These are phyloP conservation scores for Neofusicoccum kwambonambiense DNA, from an alignment of 2,329 filamentous ascomycete species.

Conservation along the genomic window DNA sequence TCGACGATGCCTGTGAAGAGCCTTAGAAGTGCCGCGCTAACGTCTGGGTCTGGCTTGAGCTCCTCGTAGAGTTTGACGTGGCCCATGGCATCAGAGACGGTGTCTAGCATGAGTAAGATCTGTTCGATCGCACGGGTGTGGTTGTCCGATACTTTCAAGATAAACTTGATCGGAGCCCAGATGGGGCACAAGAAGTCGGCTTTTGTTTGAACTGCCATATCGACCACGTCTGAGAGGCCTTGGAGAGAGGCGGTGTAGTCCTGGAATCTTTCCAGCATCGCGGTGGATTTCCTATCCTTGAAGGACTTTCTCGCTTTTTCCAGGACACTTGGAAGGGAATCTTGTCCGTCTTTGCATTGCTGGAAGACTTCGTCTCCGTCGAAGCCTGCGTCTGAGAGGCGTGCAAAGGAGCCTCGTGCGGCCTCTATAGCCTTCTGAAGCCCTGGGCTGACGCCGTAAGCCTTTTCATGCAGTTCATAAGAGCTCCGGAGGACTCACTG, in stretches of 20 bases:
- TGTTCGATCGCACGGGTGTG: background rate
- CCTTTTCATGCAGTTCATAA: too few species aligned
- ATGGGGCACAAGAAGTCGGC: conserved; percentile 7
- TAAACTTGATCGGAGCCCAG: conserved; percentile 14
- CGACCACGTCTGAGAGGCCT: background rate
- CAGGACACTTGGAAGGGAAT: background rate
- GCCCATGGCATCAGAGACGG: background rate
- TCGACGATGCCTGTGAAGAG: conserved; percentile 4
- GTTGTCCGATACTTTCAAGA: background rate
- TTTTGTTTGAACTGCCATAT: conserved; percentile 3
- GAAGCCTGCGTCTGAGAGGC: background rate
- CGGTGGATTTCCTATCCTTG: background rate
- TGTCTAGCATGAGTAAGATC: background rate
- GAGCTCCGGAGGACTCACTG: too few species aligned
- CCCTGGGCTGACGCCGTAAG: background rate
- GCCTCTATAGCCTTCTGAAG: background rate
- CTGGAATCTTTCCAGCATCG: background rate
- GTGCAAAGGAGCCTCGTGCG: background rate
- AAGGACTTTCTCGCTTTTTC: background rate
- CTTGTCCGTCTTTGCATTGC: background rate
- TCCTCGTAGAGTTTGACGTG: background rate
- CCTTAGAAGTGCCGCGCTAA: background rate
- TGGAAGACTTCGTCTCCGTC: conserved; percentile 2
- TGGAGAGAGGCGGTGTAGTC: background rate
- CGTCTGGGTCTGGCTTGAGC: background rate